Conservation (phyloP, 768 basidiomycete species). For the Phylloporus sp. region DNA sequence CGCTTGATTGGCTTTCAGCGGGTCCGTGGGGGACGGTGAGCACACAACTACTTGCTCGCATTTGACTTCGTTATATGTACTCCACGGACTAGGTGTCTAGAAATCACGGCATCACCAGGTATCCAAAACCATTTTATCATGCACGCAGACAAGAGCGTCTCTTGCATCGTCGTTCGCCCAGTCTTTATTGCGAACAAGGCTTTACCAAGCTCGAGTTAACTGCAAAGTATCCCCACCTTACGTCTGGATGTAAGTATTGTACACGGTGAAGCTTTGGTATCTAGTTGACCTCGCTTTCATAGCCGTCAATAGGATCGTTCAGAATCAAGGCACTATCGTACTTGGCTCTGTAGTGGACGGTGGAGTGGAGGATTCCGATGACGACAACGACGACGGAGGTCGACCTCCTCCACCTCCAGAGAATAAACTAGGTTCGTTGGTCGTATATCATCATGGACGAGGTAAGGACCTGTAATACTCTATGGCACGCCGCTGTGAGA, state of each 20-base stretch:
- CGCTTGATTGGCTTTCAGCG: conserved; percentile 12
- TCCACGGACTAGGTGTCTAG: conserved; percentile 10
- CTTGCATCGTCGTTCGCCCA: conserved; percentile 20
- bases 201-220: conserved; percentile 25
- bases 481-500: not conserved
- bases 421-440: conserved; percentile 45
- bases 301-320: conserved; percentile 53
- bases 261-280: not conserved
- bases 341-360: conserved; percentile 44
- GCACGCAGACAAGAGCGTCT: conserved; percentile 22
- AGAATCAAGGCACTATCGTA: conserved; percentile 37
- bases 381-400: conserved; percentile 17
- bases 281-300: conserved; percentile 6
- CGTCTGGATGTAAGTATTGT: conserved; percentile 37
- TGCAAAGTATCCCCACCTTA: conserved; percentile 38
- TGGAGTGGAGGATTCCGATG: conserved; percentile 37
- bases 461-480: conserved; percentile 11
- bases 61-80: not conserved
- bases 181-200: conserved; percentile 19
- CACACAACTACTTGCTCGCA: not conserved
- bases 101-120: conserved; percentile 12
- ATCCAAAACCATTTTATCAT: conserved; percentile 21
- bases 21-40: conserved; percentile 24
- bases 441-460: conserved; percentile 35
- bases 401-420: conserved; percentile 37